phyloP scores from a whole-genome alignment of 1,284 basidiomycete genomes.

The Ustilago crameri region DNA sequence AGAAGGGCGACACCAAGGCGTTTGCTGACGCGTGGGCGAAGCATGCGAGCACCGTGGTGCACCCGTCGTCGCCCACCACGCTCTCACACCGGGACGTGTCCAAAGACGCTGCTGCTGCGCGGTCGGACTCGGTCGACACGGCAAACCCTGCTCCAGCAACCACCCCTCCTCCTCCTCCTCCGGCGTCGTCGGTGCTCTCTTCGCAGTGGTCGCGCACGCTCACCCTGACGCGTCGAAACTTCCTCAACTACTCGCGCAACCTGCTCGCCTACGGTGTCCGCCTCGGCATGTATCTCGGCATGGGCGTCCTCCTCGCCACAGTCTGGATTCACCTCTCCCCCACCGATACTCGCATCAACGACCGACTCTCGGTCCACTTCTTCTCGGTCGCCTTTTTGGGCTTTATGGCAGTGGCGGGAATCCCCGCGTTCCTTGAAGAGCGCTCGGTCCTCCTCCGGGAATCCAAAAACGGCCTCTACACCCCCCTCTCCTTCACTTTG shows the following conservation, averaged over 20 bases:
- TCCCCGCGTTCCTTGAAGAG: conserved; percentile 69
- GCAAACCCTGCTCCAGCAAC: too few species aligned
- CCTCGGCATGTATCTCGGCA: conserved; percentile 73
- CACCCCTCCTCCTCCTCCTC: too few species aligned
- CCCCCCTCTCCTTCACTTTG: conserved; percentile 45
- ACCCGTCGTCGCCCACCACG: neutral
- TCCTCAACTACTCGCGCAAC: conserved; percentile 69
- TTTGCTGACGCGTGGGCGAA: conserved; percentile 23
- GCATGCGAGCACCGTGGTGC: neutral
- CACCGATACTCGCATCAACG: conserved; percentile 68
- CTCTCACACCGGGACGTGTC: neutral
- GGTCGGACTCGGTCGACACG: neutral
- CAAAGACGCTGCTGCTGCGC: neutral
- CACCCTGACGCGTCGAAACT: conserved; percentile 39
- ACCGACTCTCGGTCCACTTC: conserved; percentile 63
- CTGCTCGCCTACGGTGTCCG: conserved; percentile 76
- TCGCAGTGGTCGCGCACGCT: conserved; percentile 7
- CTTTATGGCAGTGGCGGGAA: conserved; percentile 71
- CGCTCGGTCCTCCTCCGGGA: conserved; percentile 69
- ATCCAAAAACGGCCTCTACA: conserved; percentile 68
- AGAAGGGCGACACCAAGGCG: conserved; percentile 19
- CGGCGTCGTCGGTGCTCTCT: neutral
- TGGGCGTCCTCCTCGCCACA: conserved; percentile 70
- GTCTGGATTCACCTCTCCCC: conserved; percentile 74
- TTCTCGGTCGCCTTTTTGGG: conserved; percentile 73